Evolutionary conservation across 1,284 basidiomycete species (phyloP), one percentile per base, ranked within the genome.

Genomic region (Boletus smithii): DNA sequence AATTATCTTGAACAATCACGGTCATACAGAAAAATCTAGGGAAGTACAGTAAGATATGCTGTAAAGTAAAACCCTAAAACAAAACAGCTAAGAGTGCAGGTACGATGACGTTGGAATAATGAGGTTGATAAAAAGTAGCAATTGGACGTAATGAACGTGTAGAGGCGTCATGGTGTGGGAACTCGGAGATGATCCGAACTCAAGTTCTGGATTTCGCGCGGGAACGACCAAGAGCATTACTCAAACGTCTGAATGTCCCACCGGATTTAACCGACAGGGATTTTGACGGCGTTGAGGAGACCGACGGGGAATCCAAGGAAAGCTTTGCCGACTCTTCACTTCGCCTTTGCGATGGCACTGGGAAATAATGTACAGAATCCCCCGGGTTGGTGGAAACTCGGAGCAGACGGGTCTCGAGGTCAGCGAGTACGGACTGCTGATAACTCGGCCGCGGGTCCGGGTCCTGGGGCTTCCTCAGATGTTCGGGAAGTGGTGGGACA

Each of bases 361-460:
- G 63, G 44, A 65, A 65, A 44, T 66, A 65, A 37, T 65, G 66
- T 33, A 65, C 66, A 9, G 63, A 68, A 6, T 68, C 57, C 10
- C 36, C 53, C 3, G 63, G 61, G 20, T 52, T 65, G 32, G 48
- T 56, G 22, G 38, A 49, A 11, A 60, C 60, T 5, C 58, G 59
- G 6, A 68, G 55, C 1, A 65, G 37, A 23, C 53, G 58, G 4
- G 59, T 67, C 48, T 65, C 63, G 41, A 65, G 31, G 22, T 61
- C 65, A 14, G 63, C 63, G 4, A 68, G 60, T 22, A 67, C 49
- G n/a, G 59, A 52, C 16, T 66, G 59, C 44, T 64, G 64, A 22
- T 65, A 64, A 40, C 57, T 64, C 23, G 63, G 44, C 32, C 61
- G 53, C 8, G 53, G 53, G 18, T 51, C 49, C 0, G 53, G 33